Evolutionary conservation across 176 grass and related monocot genomes (phyloP).

Genomic region (Aegilops longissima): DNA sequence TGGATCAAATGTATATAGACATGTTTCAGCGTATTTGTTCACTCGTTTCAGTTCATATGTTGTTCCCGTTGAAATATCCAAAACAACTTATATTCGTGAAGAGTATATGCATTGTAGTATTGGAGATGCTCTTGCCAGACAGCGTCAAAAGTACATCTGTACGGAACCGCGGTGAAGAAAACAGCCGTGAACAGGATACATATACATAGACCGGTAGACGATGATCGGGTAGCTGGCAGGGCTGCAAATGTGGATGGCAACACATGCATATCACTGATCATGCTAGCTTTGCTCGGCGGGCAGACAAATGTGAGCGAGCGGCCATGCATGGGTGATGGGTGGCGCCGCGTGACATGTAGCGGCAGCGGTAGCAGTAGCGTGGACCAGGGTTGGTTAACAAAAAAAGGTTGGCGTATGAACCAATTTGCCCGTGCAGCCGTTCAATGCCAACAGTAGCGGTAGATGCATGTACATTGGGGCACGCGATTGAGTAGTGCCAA

Average conservation of each 20-base stretch:
- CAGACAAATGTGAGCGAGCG: background rate
- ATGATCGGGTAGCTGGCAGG: background rate
- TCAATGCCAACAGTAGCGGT: background rate
- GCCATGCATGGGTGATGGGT: too few species aligned
- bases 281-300: background rate
- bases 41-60: too few species aligned
- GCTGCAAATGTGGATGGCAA: background rate
- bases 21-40: too few species aligned
- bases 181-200: too few species aligned
- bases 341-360: background rate
- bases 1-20: too few species aligned
- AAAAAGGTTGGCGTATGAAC: background rate
- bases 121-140: too few species aligned
- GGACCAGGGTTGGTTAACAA: background rate
- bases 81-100: too few species aligned
- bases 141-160: too few species aligned
- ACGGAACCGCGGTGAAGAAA: background rate
- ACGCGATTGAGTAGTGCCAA: background rate
- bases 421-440: conserved; percentile 21
- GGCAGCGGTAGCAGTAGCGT: background rate
- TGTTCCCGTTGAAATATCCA: too few species aligned
- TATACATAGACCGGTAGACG: background rate
- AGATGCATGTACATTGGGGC: background rate
- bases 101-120: too few species aligned
- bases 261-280: background rate